Conservation (phyloP, 1,284 basidiomycete genomes). For the Trametes pubescens region DNA sequence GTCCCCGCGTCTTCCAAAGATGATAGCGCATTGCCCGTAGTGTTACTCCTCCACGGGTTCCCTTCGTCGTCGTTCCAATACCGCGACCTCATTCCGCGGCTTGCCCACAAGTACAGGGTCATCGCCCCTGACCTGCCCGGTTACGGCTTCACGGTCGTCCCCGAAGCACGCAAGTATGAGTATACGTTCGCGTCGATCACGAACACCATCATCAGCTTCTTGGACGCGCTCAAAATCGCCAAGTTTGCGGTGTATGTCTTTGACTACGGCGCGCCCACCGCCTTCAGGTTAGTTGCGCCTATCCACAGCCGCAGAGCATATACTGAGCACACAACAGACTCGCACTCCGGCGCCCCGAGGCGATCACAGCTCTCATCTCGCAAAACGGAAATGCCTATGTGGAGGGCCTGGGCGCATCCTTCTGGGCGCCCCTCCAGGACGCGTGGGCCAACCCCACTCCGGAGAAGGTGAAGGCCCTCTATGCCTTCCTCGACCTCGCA, state of each 20-base stretch:
- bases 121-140: conserved; percentile 60
- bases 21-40: conserved; percentile 36
- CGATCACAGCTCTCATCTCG: conserved; percentile 52
- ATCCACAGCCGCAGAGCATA: background rate
- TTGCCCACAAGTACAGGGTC: conserved; percentile 52
- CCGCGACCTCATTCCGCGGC: conserved; percentile 53
- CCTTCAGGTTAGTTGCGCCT: conserved; percentile 42
- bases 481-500: conserved; percentile 39
- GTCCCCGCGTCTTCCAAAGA: conserved; percentile 36
- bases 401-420: conserved; percentile 50
- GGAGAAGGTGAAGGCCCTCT: conserved; percentile 38
- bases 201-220: conserved; percentile 49
- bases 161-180: conserved; percentile 44
- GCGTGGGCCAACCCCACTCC: conserved; percentile 46
- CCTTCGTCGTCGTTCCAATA: conserved; percentile 57
- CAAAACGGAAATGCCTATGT: conserved; percentile 60
- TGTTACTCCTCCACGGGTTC: conserved; percentile 60
- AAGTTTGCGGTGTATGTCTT: conserved; percentile 56
- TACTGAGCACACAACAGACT: conserved; percentile 41
- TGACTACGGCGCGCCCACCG: conserved; percentile 57
- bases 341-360: conserved; percentile 51
- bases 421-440: conserved; percentile 48
- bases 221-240: conserved; percentile 48
- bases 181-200: conserved; percentile 53
- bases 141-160: conserved; percentile 56